Evolutionary conservation across 495 filamentous ascomycete genomes (phyloP).

Genomic region (Daldinia bambusicola): DNA sequence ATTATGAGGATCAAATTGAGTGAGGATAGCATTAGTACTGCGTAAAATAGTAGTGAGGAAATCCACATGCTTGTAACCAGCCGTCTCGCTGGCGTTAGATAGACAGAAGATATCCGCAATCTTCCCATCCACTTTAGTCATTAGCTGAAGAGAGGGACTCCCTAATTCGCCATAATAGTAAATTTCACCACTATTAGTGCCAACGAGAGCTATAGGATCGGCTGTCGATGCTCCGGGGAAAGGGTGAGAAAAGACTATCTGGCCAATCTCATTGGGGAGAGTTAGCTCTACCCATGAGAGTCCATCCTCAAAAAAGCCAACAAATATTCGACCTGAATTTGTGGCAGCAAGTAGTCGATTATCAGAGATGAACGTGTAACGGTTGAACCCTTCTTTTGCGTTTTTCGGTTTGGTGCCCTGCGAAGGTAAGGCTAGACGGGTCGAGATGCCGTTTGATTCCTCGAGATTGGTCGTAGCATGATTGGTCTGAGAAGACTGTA

Average conservation of each 20-base stretch:
- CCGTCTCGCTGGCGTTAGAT: slow-evolving; percentile 17
- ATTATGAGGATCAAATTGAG: slow-evolving; percentile 37
- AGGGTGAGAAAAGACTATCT: slow-evolving; percentile 46
- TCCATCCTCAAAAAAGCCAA: slow-evolving; percentile 52
- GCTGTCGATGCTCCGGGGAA: slow-evolving; percentile 33
- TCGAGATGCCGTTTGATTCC: background rate
- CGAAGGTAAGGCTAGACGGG: background rate
- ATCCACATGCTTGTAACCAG: background rate
- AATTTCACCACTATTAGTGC: slow-evolving; percentile 63
- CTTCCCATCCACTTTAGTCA: slow-evolving; percentile 58
- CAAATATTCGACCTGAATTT: slow-evolving; percentile 67
- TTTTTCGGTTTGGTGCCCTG: slow-evolving; percentile 40
- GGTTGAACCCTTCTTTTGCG: slow-evolving; percentile 63
- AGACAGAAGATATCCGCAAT: slow-evolving; percentile 61
- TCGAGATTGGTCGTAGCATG: background rate
- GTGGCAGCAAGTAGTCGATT: slow-evolving; percentile 68
- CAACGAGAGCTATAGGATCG: slow-evolving; percentile 59
- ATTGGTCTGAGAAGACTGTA: slow-evolving; percentile 19
- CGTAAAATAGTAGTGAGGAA: slow-evolving; percentile 43
- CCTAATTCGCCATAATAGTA: slow-evolving; percentile 56
- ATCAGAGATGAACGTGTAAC: slow-evolving; percentile 72
- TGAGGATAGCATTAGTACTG: slow-evolving; percentile 36
- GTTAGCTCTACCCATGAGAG: slow-evolving; percentile 54
- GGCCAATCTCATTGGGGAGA: slow-evolving; percentile 48
- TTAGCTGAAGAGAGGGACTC: slow-evolving; percentile 33